Conservation (phyloP, 169 alveolate species). For the Babesia ovis region DNA sequence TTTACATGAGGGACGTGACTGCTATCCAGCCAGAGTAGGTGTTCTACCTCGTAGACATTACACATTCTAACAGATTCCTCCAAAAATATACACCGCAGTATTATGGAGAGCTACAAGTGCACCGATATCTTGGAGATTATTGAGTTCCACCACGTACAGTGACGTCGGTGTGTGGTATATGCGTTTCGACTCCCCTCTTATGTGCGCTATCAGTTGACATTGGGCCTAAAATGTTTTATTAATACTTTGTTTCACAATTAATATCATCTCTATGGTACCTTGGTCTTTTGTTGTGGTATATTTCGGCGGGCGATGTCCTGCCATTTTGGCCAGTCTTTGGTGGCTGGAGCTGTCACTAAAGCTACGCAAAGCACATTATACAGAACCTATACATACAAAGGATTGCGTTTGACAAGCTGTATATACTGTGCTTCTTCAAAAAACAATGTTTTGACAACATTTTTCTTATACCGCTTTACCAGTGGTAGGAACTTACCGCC, state of each 20-base stretch:
- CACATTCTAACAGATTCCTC: constrained; percentile 33
- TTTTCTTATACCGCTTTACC: background rate
- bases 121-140: constrained; percentile 25
- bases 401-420: no score
- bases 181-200: background rate
- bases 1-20: constrained; percentile 57
- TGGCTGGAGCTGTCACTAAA: background rate
- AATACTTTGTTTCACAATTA: no score
- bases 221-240: background rate
- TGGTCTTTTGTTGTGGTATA: background rate
- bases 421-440: no score
- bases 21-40: constrained; percentile 64
- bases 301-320: constrained; percentile 4
- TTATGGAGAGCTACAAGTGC: constrained; percentile 51
- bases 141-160: background rate
- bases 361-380: background rate
- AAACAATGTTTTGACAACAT: constrained; percentile 1
- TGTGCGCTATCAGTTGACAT: background rate
- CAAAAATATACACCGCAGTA: constrained; percentile 60
- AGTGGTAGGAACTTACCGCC: background rate
- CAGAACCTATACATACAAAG: background rate
- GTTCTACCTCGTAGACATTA: no score
- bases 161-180: background rate
- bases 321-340: background rate
- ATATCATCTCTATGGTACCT: background rate